Base-by-base conservation (phyloP, 164 flowering plant species). In the Umbilicus rupestris region DNA sequence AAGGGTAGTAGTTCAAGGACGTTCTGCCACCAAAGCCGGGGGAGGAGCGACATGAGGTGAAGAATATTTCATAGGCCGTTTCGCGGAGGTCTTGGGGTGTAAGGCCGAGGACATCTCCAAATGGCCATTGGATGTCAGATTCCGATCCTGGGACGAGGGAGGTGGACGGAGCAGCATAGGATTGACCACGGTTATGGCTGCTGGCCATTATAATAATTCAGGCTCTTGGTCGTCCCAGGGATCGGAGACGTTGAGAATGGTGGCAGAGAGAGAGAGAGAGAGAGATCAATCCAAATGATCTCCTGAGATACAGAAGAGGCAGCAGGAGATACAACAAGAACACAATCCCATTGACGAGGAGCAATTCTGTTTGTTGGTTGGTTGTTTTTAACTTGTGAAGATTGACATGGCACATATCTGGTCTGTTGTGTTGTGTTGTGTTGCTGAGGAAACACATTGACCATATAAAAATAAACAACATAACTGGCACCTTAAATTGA, bases 11-110 rank as follows among this genome's bases (percentile, higher is more conserved):
- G 1, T 72, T 69, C 7, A 89, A 55, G 4, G 88, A 78, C 49
- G 73, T 85, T 37, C 84, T 72, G 15, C 94, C 94, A 0, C 97
- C 96, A 44, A 91, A 91, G 16, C 96, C 96, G 0, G 96, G 90
- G 0, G 89, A 81, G 5, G 97, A 85, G 14, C 98, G 78, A 66
- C 96, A 92, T 0, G 98, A 77, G 1, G 91, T 83, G 82, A 92
- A 89, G 84, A 92, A 88, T 5, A 92, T 73, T 79, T 92, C 98
- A 68, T 92, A 92, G 5, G 96, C 95, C 0, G 95, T 77, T 68
- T 85, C 85, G 2, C 96, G 80, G 65, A 87, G 73, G 65, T 86
- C 92, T 14, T 86, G 84, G 6, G 70, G 60, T 69, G 82, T 86
- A 29, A 92, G 50, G 70, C 80, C 82, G 0, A 77, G 79, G 35